These are phyloP conservation scores for Solanum piurae DNA, from an alignment of 257 asterid genomes.

Conservation along the genomic window DNA sequence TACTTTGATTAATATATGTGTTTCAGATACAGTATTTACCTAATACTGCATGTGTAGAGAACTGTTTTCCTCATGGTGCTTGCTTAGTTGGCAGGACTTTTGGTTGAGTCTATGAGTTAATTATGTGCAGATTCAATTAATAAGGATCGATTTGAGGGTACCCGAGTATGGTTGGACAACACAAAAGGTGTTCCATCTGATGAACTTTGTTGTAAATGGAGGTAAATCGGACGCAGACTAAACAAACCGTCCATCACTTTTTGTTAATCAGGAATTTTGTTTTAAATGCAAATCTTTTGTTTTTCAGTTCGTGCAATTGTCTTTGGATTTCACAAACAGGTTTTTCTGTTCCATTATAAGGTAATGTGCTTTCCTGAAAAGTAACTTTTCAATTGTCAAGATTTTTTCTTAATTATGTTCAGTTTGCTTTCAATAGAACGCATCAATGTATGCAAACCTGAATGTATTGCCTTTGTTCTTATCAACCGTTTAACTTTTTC, in stretches of 20 bases:
- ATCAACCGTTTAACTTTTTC: neutral
- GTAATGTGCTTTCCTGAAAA: conserved; percentile 15
- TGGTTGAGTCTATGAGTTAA: conserved; percentile 5
- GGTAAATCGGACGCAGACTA: conserved; percentile 31
- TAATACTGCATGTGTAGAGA: neutral
- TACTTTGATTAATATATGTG: neutral
- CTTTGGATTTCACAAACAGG: conserved; percentile 72
- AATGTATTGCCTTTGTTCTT: neutral
- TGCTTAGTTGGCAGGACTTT: neutral
- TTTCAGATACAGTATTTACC: neutral
- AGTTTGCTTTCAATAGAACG: neutral
- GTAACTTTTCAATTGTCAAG: neutral
- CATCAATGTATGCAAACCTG: neutral
- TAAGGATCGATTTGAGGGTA: conserved; percentile 80
- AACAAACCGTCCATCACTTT: neutral
- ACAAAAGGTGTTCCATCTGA: conserved; percentile 94
- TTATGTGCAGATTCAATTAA: conserved; percentile 75
- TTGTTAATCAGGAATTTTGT: neutral
- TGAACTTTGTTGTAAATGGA: conserved; percentile 96
- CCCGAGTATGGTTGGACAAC: conserved; percentile 99
- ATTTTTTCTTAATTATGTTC: neutral
- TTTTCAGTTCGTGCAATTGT: conserved; percentile 77
- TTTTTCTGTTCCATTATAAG: conserved; percentile 80
- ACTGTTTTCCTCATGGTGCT: neutral
- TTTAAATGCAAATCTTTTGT: conserved; percentile 2